Percentiles rank a stretch among this genome's conserved stretches.
phyloP scores from a whole-genome alignment of 2,329 filamentous ascomycete species.

The Grosmannia clavigera region DNA sequence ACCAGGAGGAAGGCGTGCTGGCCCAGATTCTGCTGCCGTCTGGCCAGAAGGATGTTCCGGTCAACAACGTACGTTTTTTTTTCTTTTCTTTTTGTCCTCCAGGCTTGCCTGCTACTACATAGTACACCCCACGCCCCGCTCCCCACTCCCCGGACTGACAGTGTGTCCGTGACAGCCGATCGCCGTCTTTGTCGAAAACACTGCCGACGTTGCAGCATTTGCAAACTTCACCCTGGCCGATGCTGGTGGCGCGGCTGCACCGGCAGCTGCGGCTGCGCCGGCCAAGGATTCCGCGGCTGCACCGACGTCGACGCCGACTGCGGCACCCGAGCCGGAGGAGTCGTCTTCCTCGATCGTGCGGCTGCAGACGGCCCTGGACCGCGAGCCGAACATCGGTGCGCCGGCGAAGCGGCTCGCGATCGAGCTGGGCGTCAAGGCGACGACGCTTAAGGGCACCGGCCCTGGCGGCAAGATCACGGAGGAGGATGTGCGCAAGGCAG shows the following conservation, averaged over 20 bases:
- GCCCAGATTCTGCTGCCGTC: slow-evolving; percentile 86
- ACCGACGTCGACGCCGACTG: slow-evolving; percentile 39
- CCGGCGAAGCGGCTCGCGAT: slow-evolving; percentile 71
- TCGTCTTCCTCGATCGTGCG: slow-evolving; percentile 56
- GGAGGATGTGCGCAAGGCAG: slow-evolving; percentile 80
- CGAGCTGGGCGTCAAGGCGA: slow-evolving; percentile 61
- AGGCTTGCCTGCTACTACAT: too few relatives aligned
- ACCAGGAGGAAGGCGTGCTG: slow-evolving; percentile 76
- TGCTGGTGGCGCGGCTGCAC: slow-evolving; percentile 53
- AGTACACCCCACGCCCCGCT: neutral
- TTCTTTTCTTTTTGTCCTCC: neutral
- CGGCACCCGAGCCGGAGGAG: slow-evolving; percentile 48
- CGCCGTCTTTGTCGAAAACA: slow-evolving; percentile 87
- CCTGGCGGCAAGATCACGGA: slow-evolving; percentile 79
- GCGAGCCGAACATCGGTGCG: slow-evolving; percentile 60
- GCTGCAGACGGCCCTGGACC: slow-evolving; percentile 74
- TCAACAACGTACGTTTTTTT: slow-evolving; percentile 72
- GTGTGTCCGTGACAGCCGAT: slow-evolving; percentile 55
- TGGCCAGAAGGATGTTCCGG: slow-evolving; percentile 85
- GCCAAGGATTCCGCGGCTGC: slow-evolving; percentile 36
- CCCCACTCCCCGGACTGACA: too few relatives aligned
- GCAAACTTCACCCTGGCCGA: slow-evolving; percentile 80
- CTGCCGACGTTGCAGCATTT: slow-evolving; percentile 75
- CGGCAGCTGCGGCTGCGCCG: slow-evolving; percentile 32
- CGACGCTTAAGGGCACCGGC: slow-evolving; percentile 74